phyloP scores from a whole-genome alignment of 1,284 basidiomycete genomes.

The Heterobasidion occidentale region DNA sequence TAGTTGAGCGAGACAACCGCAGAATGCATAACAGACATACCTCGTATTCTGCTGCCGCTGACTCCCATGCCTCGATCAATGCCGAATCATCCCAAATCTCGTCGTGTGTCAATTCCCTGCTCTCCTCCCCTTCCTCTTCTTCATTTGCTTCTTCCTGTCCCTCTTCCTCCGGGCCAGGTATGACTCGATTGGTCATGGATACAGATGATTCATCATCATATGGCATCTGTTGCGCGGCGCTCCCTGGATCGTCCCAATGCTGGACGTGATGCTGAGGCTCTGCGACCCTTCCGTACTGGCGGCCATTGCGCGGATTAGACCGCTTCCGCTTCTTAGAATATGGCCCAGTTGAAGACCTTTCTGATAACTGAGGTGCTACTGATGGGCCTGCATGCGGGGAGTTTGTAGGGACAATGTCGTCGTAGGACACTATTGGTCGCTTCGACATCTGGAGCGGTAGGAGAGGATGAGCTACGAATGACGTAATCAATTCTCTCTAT shows the following conservation, averaged over 20 bases:
- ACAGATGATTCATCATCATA: slow-evolving; percentile 17
- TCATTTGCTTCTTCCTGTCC: slow-evolving; percentile 12
- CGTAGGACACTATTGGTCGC: slow-evolving; percentile 3
- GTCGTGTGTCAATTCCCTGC: slow-evolving; percentile 54
- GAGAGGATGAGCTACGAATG: background rate
- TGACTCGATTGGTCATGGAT: slow-evolving; percentile 7
- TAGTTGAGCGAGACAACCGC: background rate
- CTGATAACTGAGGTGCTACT: background rate
- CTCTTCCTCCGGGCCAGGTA: slow-evolving; percentile 13
- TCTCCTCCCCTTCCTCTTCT: slow-evolving; percentile 36
- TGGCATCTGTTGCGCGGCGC: slow-evolving; percentile 16
- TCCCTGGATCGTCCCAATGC: slow-evolving; percentile 37
- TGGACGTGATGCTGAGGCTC: slow-evolving; percentile 13
- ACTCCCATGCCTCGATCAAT: slow-evolving; percentile 73
- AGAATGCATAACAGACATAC: slow-evolving; percentile 23
- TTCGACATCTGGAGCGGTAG: background rate
- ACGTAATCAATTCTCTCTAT: background rate
- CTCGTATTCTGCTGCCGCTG: slow-evolving; percentile 72
- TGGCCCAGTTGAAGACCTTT: background rate
- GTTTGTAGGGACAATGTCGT: background rate
- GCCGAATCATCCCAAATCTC: slow-evolving; percentile 83
- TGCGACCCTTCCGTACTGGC: slow-evolving; percentile 8
- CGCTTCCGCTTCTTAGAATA: slow-evolving; percentile 42
- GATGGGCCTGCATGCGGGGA: background rate
- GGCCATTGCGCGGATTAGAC: slow-evolving; percentile 19